Percentiles rank a stretch among this genome's conserved stretches.
These are phyloP conservation scores for Xylaria cubensis DNA, from an alignment of 495 filamentous ascomycete genomes.

Conservation along the genomic window DNA sequence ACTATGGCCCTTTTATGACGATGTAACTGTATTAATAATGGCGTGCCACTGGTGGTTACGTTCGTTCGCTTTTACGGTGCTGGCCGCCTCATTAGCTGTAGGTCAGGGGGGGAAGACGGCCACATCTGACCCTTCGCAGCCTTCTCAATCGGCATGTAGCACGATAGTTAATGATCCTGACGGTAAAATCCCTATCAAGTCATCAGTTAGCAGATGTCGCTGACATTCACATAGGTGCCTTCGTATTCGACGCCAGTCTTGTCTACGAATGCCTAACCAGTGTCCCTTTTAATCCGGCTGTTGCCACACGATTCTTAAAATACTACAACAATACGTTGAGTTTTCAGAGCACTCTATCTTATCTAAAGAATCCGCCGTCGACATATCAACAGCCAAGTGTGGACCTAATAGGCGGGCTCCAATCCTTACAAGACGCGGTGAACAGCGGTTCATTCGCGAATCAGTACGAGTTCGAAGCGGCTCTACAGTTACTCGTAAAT, in stretches of 20 bases:
- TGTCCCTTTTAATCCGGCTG: conserved; percentile 61
- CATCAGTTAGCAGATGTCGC: background rate
- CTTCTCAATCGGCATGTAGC: background rate
- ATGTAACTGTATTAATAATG: conserved; percentile 13
- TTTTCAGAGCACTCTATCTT: conserved; percentile 63
- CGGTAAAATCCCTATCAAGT: background rate
- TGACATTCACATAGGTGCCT: conserved; percentile 6
- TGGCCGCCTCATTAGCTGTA: conserved; percentile 7
- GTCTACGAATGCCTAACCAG: conserved; percentile 61
- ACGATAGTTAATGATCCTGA: conserved; percentile 7
- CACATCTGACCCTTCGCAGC: background rate
- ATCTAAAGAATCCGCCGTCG: conserved; percentile 61
- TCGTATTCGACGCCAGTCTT: conserved; percentile 45
- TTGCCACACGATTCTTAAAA: conserved; percentile 56
- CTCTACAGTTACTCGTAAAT: conserved; percentile 51
- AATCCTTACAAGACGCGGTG: conserved; percentile 50
- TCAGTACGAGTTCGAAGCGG: conserved; percentile 60
- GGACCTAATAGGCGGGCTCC: conserved; percentile 57
- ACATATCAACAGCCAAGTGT: conserved; percentile 61
- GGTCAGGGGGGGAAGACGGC: background rate
- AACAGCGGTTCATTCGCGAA: conserved; percentile 47
- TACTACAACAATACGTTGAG: conserved; percentile 64
- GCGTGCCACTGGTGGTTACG: conserved; percentile 8
- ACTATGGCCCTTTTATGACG: background rate
- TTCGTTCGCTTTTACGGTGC: conserved; percentile 6